Conservation (phyloP, 148 eudicot genomes). For the Camellia japonica region DNA sequence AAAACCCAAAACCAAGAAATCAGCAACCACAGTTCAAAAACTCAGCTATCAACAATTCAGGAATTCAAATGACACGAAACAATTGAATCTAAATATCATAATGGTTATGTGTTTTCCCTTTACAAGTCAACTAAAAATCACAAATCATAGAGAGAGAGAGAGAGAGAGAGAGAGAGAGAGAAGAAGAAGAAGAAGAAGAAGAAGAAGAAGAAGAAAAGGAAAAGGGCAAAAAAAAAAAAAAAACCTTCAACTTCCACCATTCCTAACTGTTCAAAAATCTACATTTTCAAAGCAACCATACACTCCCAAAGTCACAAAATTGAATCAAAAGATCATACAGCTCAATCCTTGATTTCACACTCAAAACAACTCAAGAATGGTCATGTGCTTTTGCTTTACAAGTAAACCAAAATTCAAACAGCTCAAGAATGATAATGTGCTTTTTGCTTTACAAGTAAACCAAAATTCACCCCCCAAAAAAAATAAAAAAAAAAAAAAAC, state of each 20-base stretch:
- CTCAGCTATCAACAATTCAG: not conserved
- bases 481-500: not conserved
- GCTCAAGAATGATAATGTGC: too few relatives aligned
- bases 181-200: not conserved
- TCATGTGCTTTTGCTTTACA: slow-evolving; percentile 13
- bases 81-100: not conserved
- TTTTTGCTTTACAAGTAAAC: too few relatives aligned
- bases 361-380: not conserved
- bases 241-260: not conserved
- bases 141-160: not conserved
- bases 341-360: not conserved
- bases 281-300: not conserved
- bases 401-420: not conserved
- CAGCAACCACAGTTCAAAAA: not conserved
- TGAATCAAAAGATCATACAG: too few relatives aligned
- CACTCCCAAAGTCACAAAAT: not conserved
- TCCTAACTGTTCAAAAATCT: not conserved
- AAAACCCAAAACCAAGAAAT: not conserved
- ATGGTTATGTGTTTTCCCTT: not conserved
- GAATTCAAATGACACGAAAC: too few relatives aligned
- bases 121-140: not conserved
- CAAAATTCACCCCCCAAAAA: not conserved
- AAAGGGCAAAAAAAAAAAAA: not conserved
- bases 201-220: not conserved
- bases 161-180: not conserved